Evolutionary conservation across 1,284 basidiomycete species (phyloP).

Genomic region (Puccinia polysora): DNA sequence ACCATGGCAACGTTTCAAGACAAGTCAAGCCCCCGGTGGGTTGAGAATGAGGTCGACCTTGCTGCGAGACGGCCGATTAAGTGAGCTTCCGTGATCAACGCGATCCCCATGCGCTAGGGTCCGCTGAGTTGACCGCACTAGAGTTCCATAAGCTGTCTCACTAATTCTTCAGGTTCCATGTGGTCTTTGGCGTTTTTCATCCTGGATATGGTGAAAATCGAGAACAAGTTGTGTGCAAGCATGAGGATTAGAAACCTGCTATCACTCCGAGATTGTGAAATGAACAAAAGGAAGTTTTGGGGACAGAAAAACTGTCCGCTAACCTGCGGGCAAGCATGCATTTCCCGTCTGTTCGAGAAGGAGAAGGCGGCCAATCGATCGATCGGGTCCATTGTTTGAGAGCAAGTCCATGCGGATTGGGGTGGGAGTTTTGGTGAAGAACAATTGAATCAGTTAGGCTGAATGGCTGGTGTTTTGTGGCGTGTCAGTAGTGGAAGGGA

Average conservation of each 20-base stretch:
- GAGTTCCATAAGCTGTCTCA: constrained; percentile 2
- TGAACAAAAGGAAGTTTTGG: too few relatives aligned
- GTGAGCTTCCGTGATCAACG: too few relatives aligned
- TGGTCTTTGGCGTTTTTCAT: constrained; percentile 32
- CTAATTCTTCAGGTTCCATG: constrained; percentile 27
- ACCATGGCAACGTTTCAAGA: too few relatives aligned
- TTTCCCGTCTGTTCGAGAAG: constrained; percentile 32
- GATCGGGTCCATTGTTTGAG: not conserved
- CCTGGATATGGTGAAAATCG: not conserved
- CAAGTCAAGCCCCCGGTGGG: too few relatives aligned
- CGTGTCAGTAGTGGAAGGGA: not conserved
- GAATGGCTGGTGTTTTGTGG: not conserved
- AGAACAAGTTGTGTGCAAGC: not conserved
- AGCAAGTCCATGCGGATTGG: not conserved
- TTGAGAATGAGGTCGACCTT: too few relatives aligned
- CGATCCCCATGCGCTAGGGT: too few relatives aligned
- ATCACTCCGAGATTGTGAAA: not conserved
- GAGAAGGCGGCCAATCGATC: not conserved
- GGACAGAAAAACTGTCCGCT: not conserved
- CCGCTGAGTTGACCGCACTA: too few relatives aligned
- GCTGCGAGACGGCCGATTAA: too few relatives aligned
- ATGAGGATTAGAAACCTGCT: not conserved
- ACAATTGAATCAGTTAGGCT: too few relatives aligned
- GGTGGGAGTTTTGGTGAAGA: too few relatives aligned
- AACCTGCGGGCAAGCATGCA: constrained; percentile 29